Base-by-base conservation (phyloP, 768 basidiomycete genomes). In the Hericium erinaceus region DNA sequence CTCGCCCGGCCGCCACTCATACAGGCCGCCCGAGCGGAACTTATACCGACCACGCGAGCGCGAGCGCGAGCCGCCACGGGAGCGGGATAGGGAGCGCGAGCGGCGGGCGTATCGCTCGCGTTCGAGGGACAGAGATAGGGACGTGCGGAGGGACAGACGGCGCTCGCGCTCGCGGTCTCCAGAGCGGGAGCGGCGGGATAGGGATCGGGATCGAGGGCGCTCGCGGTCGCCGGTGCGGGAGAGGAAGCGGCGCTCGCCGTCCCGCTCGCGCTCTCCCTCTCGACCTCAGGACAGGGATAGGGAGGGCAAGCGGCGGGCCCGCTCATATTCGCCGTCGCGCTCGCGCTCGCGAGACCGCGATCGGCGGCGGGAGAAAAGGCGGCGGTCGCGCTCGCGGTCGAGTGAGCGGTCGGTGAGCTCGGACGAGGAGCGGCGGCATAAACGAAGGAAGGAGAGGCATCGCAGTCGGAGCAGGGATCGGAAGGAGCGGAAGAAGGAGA, bases 401-500 rank as follows among this genome's bases (percentile, higher is more conserved):
- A 61, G 59, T 6, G 57, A 59, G 22, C 33, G 51, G 20, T 62
- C 59, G 53, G 52, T 48, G 50, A 56, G 57, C 9, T 16, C n/a
- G 8, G n/a, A 20, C 18, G 49, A 50, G 49, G 22, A 28, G 22
- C 26, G 26, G 26, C 26, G 26, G 26, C 26, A 26, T 5, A 26
- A 26, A 3, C n/a, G 22, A n/a, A 48, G 59, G 41, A 28, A 50
- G 2, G 15, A 48, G 9, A 48, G 37, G 48, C 20, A 20, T 8
- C 50, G 20, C 37, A 33, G 48, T 22, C 57, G 58, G 66, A 66
- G 70, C 12, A 72, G 73, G 58, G 62, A 61, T 48, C 69, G 67
- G 48, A 69, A 67, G 58, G 63, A 69, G 50, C 60, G 64, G 59
- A 61, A 80, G 72, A 80, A 74, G 64, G 81, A 84, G 60, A 87